Evolutionary conservation across 805 yeast species (phyloP), one percentile per base, ranked within the genome.

Genomic region (Myxozyma vanderwaltii): DNA sequence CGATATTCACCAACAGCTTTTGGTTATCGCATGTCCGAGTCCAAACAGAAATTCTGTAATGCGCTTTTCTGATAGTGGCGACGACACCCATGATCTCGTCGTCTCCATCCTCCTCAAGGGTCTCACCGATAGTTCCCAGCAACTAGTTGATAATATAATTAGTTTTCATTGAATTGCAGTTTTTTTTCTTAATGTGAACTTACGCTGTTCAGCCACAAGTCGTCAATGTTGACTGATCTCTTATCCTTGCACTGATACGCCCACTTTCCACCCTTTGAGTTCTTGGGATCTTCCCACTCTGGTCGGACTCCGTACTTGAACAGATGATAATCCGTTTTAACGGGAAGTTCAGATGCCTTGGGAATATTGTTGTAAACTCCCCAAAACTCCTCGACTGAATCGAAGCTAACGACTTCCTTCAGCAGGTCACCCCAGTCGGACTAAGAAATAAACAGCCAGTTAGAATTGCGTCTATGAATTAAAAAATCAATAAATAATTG

Each of bases 341-440:
- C 72, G 68, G 98, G 98, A 72, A 94, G 81, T 72, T 91, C 96
- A 64, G 84, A 83, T 52, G 96, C 96, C 69, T 84, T 85, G 67
- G 98, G 98, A 69, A 94, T 86, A 44, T 95, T 88, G 76, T 94
- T 91, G 80, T 84, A 88, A 67, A 92, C 87, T 26, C 98, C 99
- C 99, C 99, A 94, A 79, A 94, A 94, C 75, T 92, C 97, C 79
- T 94, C 99, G 53, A 94, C 98, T n/a, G 96, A 85, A 56, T 85
- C 82, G 70, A 94, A 90, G 24, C 95, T 84, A 68, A 91, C 92
- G 52, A 94, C 95, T 58, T 96, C 95, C 78, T 91, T 91, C 71
- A 94, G 81, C 66, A 91, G 81, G 71, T 91, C 96, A 56, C 89
- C 82, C 98, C 98, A 92, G 70, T 89, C 84, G 77, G 90, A 96